Percentiles rank a stretch among this genome's conserved stretches.
phyloP scores from a whole-genome alignment of 2,329 filamentous ascomycete species.

The Cordyceps fumosorosea region DNA sequence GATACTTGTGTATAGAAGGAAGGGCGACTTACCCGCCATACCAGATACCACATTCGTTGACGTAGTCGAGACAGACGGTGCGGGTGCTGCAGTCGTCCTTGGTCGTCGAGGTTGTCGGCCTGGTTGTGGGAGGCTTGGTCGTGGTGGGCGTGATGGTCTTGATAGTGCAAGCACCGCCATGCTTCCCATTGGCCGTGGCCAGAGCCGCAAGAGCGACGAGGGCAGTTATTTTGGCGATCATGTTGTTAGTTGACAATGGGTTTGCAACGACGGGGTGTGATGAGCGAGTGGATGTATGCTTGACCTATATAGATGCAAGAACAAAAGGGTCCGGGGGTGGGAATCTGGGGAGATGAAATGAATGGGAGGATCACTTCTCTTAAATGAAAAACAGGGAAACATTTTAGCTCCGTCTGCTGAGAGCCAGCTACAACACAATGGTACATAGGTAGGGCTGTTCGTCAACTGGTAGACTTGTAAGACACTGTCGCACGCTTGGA shows the following conservation, averaged over 20 bases:
- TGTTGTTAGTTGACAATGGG: neutral
- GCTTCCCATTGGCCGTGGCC: conserved; percentile 9
- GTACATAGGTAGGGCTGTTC: too few relatives aligned
- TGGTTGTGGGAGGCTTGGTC: neutral
- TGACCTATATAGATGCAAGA: neutral
- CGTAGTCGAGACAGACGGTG: conserved; percentile 20
- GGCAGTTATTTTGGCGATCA: neutral
- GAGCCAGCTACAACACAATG: too few relatives aligned
- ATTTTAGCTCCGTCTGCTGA: neutral
- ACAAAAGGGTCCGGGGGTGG: neutral
- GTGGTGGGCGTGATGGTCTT: conserved; percentile 13
- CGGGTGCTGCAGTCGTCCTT: conserved; percentile 21
- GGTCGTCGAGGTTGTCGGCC: neutral
- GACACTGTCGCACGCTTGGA: neutral
- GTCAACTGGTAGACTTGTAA: neutral
- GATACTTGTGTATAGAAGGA: neutral
- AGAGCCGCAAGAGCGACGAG: neutral
- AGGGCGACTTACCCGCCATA: conserved; percentile 19
- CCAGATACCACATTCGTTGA: conserved; percentile 21
- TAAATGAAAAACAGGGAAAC: neutral
- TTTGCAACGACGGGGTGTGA: neutral
- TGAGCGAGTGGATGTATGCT: neutral
- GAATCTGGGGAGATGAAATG: neutral
- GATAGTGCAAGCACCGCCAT: conserved; percentile 15
- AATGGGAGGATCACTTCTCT: neutral